phyloP scores from a whole-genome alignment of 208 protist species.

The Trypanosoma boissoni region DNA sequence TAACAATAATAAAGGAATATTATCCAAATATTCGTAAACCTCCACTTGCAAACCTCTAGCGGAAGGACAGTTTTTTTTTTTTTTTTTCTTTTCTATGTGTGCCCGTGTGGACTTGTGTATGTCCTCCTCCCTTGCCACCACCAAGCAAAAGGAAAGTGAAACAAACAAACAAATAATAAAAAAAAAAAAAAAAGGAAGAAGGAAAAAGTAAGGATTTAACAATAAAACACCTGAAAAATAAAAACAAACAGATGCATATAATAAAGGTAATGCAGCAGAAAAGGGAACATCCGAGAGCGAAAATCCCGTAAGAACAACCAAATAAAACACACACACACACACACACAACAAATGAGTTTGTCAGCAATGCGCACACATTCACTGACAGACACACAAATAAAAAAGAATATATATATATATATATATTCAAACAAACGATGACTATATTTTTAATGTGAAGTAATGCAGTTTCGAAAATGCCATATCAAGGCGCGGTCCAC shows the following conservation, averaged over 20 bases:
- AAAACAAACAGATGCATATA: background rate
- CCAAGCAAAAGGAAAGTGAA: background rate
- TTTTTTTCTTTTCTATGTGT: too few relatives aligned
- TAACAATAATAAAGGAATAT: too few relatives aligned
- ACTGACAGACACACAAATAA: background rate
- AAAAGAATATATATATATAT: background rate
- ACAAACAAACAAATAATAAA: background rate
- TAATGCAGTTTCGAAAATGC: background rate
- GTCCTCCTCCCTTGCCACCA: background rate
- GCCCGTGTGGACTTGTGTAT: too few relatives aligned
- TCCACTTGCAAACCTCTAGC: too few relatives aligned
- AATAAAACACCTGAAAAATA: conserved; percentile 1
- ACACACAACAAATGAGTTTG: background rate
- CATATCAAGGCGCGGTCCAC: conserved; percentile 75
- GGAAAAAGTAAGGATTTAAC: too few relatives aligned
- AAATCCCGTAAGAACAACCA: background rate
- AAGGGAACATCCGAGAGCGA: background rate
- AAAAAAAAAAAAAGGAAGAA: conserved; percentile 2
- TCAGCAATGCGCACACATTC: background rate
- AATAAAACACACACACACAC: background rate
- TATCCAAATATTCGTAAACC: too few relatives aligned
- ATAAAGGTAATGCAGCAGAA: background rate
- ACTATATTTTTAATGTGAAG: background rate
- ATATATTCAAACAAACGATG: background rate
- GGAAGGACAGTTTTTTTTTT: too few relatives aligned